Base-by-base conservation (phyloP, 352 stramenopile genomes). In the Pythium pectinolyticum region DNA sequence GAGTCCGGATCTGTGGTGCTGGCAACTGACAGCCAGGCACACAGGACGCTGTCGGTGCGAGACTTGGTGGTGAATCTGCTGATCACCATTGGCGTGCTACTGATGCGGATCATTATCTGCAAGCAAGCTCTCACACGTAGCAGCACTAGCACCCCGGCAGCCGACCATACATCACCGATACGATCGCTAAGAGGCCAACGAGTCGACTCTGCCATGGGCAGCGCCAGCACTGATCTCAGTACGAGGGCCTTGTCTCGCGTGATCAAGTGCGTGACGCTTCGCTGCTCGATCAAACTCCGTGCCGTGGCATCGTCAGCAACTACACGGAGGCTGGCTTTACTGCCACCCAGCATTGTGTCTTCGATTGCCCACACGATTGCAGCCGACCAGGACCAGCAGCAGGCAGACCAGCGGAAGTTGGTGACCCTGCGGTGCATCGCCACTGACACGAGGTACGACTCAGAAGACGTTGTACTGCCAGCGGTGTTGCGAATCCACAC, bases 51-150 rank as follows among this genome's bases (percentile, higher is more conserved):
- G 2, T 48, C 41, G 14, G 22, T 32, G n/a, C 49, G 34, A 15
- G 59, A 66, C 34, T 22, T 60, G 12, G 30, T 61, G 30, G 28
- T 59, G 28, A 61, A 66, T 34, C 24, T 40, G 1, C 35, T 66
- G 4, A 28, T 60, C 30, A 61, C 59, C 1, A 66, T 66, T 49
- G 31, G 27, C 15, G 34, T 66, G 2, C 43, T 60, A 19, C 39
- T 66, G 0, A 14, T 66, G 9, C 59, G 59, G 27, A 66, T 61
- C 12, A 27, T 52, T 10, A 34, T 61, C 50, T 50, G 40, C 31
- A 66, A 66, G 37, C 28, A 53, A 53, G 11, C 22, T 56, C 48
- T 31, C 27, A 7, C 35, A 17, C 14, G 0, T 20, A 35, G 25
- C 25, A 48, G 4, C 41, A 41, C 6, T 32, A n/a, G 1, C 34